Evolutionary conservation across 306 rosid genomes (phyloP).

Genomic region (Corylus heterophylla): DNA sequence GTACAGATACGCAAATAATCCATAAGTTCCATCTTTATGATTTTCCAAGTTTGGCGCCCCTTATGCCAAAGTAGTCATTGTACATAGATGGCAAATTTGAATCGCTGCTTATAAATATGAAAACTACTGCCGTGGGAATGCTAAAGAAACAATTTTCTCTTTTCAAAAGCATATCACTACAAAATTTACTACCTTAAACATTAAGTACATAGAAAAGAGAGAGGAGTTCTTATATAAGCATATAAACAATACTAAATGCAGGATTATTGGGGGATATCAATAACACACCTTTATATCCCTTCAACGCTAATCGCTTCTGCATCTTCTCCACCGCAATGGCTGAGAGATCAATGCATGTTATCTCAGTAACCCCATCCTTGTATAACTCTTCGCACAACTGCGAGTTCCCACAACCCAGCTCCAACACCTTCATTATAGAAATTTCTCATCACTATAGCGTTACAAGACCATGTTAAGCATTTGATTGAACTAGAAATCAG

Average conservation of each 20-base stretch:
- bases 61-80: neutral
- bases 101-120: neutral
- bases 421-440: slow-evolving; percentile 55
- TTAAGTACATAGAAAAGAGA: neutral
- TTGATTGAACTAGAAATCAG: neutral
- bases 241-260: neutral
- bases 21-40: neutral
- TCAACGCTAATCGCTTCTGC: slow-evolving; percentile 59
- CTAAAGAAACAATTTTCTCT: neutral
- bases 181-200: neutral
- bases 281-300: slow-evolving; percentile 61
- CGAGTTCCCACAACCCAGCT: slow-evolving; percentile 95
- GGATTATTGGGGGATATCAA: neutral
- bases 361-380: slow-evolving; percentile 62
- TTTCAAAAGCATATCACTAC: neutral
- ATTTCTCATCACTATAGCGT: slow-evolving; percentile 21
- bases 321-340: slow-evolving; percentile 75
- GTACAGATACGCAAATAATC: too few species aligned
- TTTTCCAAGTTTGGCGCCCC: neutral
- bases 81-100: neutral
- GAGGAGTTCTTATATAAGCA: slow-evolving; percentile 7
- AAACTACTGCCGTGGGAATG: neutral
- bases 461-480: neutral
- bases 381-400: slow-evolving; percentile 75
- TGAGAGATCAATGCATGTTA: slow-evolving; percentile 92